Evolutionary conservation across 2,329 filamentous ascomycete genomes (phyloP), one percentile per base, ranked within the genome.

Genomic region (Diaporthe aspalathi): DNA sequence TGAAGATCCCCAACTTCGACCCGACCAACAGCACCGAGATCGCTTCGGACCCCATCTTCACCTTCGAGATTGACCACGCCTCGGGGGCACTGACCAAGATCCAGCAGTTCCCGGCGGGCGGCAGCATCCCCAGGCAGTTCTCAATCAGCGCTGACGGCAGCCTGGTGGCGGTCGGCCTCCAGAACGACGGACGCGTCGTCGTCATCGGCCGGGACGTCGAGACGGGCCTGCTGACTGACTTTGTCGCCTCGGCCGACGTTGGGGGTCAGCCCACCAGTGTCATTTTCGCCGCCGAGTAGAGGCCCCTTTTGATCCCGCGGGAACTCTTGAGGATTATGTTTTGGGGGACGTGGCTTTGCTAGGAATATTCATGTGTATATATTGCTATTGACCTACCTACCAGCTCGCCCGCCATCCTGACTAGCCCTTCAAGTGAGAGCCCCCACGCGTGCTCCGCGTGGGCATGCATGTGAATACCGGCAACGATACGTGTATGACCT

Each of bases 41-140:
- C 70, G 77, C 84, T 11, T 91, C 90, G 0, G 91, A 93, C 79
- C 87, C 91, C 0, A 81, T 95, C 68, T 85, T 91, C 72, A 89
- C 84, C 71, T 93, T 89, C 82, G 77, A 82, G 69, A 87, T 93
- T 74, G 80, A 89, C 75, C 71, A 77, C 1, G 74, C 78, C 17
- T 86, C 85, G n/a, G 92, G 91, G 8, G 82, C 80, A 1, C 83
- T 94, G 32, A 80, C 77, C 0, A 85, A 89, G 70, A 78, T 88
- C 3, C 87, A 91, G 75, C 83, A 89, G 35, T 86, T 86, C n/a
- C 84, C 91, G 0, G 87, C 90, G 0, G 91, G 91, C 62, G 93
- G 93, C 2, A 79, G 82, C 9, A 87, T 85, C 69, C 93, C 93
- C 0, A 86, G 93, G 27, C 91, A 92, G 50, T 92, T 93, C 79